Evolutionary conservation across 176 grass and related monocot species (phyloP), one percentile per base, ranked within the genome.

Genomic region (Saccharum spontaneum): DNA sequence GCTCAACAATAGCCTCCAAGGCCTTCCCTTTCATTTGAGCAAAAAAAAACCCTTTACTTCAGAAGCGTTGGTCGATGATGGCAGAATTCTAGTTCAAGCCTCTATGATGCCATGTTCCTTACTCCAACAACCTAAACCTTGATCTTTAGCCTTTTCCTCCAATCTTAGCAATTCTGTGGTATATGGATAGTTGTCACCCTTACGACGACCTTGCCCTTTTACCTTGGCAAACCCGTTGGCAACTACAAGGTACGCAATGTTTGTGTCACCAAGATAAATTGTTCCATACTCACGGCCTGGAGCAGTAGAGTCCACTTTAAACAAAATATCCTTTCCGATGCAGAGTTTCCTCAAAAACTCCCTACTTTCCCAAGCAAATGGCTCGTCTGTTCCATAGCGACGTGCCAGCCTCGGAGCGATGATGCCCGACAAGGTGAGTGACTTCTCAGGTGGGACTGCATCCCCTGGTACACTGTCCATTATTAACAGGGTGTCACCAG

Each of bases 291-390:
- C 95, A 71, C 92, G 84, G 24, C 92, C 90, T 4, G 92, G 77
- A 43, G 85, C 78, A 71, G 95, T 87, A 49, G 80, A 86, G 17
- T 97, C 95, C 50, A 94, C 90, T 75, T 82, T 91, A 36, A 94
- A 97, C 4, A 72, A 66, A 34, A 97, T 90, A 12, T 97, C 90
- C 92, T 98, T 86, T 85, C 96, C 96, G 24, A 98, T 68, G 76
- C 95, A 98, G 4, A 87, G 86, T 26, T 93, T 92, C 71, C 96
- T 98, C 20, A 95, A 36, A 44, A 82, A 95, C n/a, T 98, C 96
- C 46, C 87, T 95, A 71, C 96, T 98, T 22, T 93, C 89, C 96
- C 96, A 98, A 52, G 96, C 96, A 89, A 98, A 98, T 22, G 96
- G 91, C 64, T 98, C 96, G 23, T 98, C 91, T 33, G 85, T 65